A percentile compares a stretch with the other conserved stretches of the same genome.
These are phyloP conservation scores for Podospora didyma DNA, from an alignment of 495 filamentous ascomycete species.

Conservation along the genomic window DNA sequence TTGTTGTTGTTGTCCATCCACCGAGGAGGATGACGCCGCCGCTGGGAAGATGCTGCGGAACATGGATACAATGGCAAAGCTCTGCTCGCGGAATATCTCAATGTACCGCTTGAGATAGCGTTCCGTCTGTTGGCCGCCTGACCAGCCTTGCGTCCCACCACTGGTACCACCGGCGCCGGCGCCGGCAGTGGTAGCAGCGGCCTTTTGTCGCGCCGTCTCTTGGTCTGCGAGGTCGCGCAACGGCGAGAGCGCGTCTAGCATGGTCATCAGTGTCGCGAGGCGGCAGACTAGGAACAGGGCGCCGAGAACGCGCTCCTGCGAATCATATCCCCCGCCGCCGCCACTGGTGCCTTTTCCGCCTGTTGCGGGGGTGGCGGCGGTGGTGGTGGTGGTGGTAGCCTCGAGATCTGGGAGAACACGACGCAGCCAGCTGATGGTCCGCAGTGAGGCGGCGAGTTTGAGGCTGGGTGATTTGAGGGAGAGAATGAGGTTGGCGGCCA, in stretches of 20 bases:
- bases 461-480: constrained; percentile 71
- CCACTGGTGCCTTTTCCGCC: too few relatives aligned
- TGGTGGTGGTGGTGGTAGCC: background rate
- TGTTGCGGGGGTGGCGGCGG: too few relatives aligned
- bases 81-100: constrained; percentile 97
- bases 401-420: constrained; percentile 81
- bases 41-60: constrained; percentile 84
- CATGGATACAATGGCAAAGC: constrained; percentile 90
- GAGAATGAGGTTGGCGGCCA: constrained; percentile 80
- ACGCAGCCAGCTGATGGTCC: constrained; percentile 88
- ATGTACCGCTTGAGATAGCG: constrained; percentile 92
- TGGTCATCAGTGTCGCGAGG: constrained; percentile 71
- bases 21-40: constrained; percentile 16
- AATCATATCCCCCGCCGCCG: constrained; percentile 41
- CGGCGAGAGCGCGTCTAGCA: constrained; percentile 80
- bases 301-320: constrained; percentile 63
- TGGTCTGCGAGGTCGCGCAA: constrained; percentile 86
- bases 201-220: constrained; percentile 54
- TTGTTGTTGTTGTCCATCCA: background rate
- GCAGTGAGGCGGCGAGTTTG: constrained; percentile 86
- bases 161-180: constrained; percentile 7
- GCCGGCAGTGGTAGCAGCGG: too few relatives aligned
- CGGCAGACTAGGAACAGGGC: constrained; percentile 86
- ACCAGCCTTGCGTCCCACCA: constrained; percentile 48
- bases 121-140: constrained; percentile 86